Percentiles rank a stretch among this genome's conserved stretches.
Evolutionary conservation across 1,139 yeast species (phyloP).

Genomic region (Magnusiomyces starmeri): DNA sequence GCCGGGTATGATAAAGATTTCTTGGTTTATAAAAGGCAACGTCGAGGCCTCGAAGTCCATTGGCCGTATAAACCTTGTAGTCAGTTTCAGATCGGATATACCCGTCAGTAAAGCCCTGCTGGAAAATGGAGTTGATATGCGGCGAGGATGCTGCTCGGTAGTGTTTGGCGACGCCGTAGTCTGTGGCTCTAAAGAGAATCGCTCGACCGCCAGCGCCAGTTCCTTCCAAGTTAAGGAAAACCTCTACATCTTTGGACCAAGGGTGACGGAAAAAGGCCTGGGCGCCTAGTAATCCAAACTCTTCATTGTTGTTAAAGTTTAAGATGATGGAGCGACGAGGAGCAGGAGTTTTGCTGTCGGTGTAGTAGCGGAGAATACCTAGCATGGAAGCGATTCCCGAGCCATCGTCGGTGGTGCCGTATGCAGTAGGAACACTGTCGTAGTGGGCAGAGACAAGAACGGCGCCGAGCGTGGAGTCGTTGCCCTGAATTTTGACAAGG

Average conservation of each 20-base stretch:
- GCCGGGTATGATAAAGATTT: slow-evolving; percentile 70
- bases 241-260: slow-evolving; percentile 58
- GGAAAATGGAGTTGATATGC: slow-evolving; percentile 70
- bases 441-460: slow-evolving; percentile 76
- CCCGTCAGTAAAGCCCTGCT: slow-evolving; percentile 74
- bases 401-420: slow-evolving; percentile 91
- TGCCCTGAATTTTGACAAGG: slow-evolving; percentile 64
- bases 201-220: slow-evolving; percentile 94
- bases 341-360: slow-evolving; percentile 37
- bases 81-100: slow-evolving; percentile 78
- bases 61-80: slow-evolving; percentile 58
- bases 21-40: slow-evolving; percentile 71
- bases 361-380: slow-evolving; percentile 53
- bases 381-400: slow-evolving; percentile 82
- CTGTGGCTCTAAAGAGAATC: slow-evolving; percentile 74
- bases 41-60: slow-evolving; percentile 79
- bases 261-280: slow-evolving; percentile 65
- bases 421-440: slow-evolving; percentile 83
- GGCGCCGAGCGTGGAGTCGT: slow-evolving; percentile 50
- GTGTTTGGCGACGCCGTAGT: slow-evolving; percentile 60
- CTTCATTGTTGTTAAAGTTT: slow-evolving; percentile 87
- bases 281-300: slow-evolving; percentile 84
- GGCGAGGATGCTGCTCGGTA: slow-evolving; percentile 47
- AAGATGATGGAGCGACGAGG: slow-evolving; percentile 70
- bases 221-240: slow-evolving; percentile 84